Evolutionary conservation across 345 rosid genomes (phyloP), one percentile per base, ranked within the genome.

Genomic region (Raphanus sativus): DNA sequence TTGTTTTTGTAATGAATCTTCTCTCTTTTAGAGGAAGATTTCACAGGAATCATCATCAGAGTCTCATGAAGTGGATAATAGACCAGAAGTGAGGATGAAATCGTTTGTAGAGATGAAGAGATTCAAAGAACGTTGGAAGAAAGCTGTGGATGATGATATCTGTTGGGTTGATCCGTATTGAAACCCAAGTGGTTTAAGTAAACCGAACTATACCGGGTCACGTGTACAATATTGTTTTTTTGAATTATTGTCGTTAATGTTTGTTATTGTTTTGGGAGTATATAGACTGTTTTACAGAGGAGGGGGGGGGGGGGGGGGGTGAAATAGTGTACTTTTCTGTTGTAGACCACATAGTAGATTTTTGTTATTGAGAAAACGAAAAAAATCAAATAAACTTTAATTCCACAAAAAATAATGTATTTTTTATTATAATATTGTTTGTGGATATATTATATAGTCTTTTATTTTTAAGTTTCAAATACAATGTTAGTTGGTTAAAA

Each of bases 111-210:
- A 94, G 62, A 92, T 94, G 97, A 85, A 84, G 75, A 83, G 86
- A 28, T 89, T 92, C 80, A 70, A 69, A 30, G 81, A 83, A 79
- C 85, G 98, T 81, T 92, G 97, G 98, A 81, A 80, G 77, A 75
- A 80, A 58, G 97, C 97, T 3, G 83, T 70, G 3, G 67, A 80
- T 28, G 81, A 83, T 75, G 98, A 94, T 69, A 82, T 6, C 70
- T 94, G 98, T 68, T 94, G 98, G 98, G 78, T 86, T 1, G 98
- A 94, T 83, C 98, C 97, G 6, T 88, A 78, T 82, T 80, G 52
- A 50, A 38, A 60, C 29, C 6, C 1, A 34, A 59, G 6, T 12
- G 1, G 73, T 68, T 48, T n/a, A 48, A 42, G 3, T 58, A 30
- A 77, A 77, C 72, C 40, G 29, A 56, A 71, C 8, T 21, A 58